Conservation (phyloP, 495 filamentous ascomycete genomes). For the Xylaria flabelliformis region DNA sequence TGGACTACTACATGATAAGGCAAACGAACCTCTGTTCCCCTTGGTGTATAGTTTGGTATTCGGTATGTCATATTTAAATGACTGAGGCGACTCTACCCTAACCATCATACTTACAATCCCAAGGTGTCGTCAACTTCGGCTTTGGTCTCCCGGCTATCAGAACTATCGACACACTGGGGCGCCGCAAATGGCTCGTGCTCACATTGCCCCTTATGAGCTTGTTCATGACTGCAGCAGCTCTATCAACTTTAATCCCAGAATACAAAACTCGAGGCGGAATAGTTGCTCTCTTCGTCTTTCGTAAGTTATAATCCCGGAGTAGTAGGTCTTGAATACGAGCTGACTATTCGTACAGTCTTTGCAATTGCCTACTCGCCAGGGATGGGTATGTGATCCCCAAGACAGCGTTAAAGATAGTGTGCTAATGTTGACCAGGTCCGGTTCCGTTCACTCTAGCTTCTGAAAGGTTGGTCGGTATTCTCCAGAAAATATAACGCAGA, state of each 20-base stretch:
- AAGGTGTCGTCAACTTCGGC: conserved; percentile 71
- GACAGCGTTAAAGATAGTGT: background rate
- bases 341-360: conserved; percentile 33
- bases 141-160: conserved; percentile 74
- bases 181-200: conserved; percentile 71
- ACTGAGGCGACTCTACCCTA: background rate
- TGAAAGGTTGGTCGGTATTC: conserved; percentile 33
- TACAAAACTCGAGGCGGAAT: conserved; percentile 13
- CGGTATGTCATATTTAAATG: conserved; percentile 27
- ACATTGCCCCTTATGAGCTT: conserved; percentile 75
- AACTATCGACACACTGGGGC: conserved; percentile 77
- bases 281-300: conserved; percentile 37
- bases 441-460: conserved; percentile 45
- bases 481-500: background rate
- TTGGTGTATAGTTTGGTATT: conserved; percentile 38
- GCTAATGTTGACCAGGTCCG: conserved; percentile 32
- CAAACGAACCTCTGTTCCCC: conserved; percentile 10
- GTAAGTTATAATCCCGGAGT: conserved; percentile 24
- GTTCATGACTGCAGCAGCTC: conserved; percentile 49
- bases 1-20: conserved; percentile 11
- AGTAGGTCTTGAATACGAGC: background rate
- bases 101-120: background rate
- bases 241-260: conserved; percentile 27
- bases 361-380: conserved; percentile 44
- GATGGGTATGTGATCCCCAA: conserved; percentile 30